Percentiles rank a stretch among this genome's conserved stretches.
Evolutionary conservation across 1,139 yeast species (phyloP).

Genomic region (Debaryomycetaceae sp.): DNA sequence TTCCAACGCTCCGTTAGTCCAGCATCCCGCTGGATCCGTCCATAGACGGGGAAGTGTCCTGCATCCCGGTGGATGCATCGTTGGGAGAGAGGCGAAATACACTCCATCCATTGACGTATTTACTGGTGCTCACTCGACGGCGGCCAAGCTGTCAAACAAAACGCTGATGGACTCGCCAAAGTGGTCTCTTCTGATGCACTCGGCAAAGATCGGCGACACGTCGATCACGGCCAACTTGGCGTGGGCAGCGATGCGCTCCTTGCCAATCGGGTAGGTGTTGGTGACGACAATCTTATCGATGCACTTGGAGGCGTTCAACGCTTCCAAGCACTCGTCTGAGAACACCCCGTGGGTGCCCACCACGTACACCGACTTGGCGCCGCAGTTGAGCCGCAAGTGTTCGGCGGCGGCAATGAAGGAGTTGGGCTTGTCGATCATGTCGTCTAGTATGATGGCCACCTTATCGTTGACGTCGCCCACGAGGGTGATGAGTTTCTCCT

Average conservation of each 20-base stretch:
- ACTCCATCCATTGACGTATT: not conserved
- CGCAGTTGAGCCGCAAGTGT: conserved; percentile 90
- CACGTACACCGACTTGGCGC: conserved; percentile 85
- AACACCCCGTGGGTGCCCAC: conserved; percentile 96
- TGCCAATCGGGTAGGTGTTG: conserved; percentile 86
- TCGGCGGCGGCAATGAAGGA: conserved; percentile 97
- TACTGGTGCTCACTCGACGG: conserved; percentile 37
- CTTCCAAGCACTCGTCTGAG: conserved; percentile 79
- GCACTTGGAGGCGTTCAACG: conserved; percentile 69
- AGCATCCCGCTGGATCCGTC: conserved; percentile 21
- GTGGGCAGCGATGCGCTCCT: conserved; percentile 51
- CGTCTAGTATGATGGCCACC: conserved; percentile 92
- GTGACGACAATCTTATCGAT: conserved; percentile 91
- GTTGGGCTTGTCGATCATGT: conserved; percentile 93
- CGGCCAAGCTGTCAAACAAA: conserved; percentile 79
- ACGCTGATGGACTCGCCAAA: conserved; percentile 95
- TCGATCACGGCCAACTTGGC: conserved; percentile 81
- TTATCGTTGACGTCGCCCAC: conserved; percentile 93
- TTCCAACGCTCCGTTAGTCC: conserved; percentile 71
- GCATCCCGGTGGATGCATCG: conserved; percentile 61
- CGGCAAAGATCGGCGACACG: conserved; percentile 93
- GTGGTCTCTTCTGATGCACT: conserved; percentile 97
- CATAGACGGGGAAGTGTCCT: conserved; percentile 37
- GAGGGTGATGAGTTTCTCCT: conserved; percentile 86
- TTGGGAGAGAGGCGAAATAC: conserved; percentile 26